These are phyloP conservation scores for Acanthamoeba sp. DNA, from an alignment of 208 protist genomes.

Conservation along the genomic window DNA sequence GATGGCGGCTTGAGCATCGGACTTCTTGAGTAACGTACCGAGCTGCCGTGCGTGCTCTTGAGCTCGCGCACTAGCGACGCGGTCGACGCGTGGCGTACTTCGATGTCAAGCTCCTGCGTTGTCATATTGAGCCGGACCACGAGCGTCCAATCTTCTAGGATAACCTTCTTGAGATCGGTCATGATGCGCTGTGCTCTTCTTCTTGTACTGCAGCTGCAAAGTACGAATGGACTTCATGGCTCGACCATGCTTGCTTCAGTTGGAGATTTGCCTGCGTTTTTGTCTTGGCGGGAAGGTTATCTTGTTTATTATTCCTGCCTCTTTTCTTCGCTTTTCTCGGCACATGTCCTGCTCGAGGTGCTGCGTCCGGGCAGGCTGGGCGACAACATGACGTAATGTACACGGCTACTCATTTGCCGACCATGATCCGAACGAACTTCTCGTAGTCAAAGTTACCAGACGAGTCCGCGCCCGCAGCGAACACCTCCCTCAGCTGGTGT, in stretches of 20 bases:
- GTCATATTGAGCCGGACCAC: not conserved
- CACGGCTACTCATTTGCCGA: too few relatives aligned
- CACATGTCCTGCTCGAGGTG: too few relatives aligned
- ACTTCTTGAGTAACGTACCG: not conserved
- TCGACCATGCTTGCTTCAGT: too few relatives aligned
- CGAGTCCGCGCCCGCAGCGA: slow-evolving; percentile 4
- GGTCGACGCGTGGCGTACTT: not conserved
- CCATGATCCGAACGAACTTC: slow-evolving; percentile 64
- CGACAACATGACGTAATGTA: too few relatives aligned
- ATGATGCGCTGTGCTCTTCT: not conserved
- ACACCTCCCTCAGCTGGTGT: slow-evolving; percentile 54
- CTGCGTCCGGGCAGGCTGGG: too few relatives aligned
- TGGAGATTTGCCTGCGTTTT: not conserved
- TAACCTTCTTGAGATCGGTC: not conserved
- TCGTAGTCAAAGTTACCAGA: slow-evolving; percentile 73
- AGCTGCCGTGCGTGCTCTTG: not conserved
- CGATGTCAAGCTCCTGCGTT: not conserved
- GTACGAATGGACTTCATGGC: not conserved
- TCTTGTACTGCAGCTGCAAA: not conserved
- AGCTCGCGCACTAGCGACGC: not conserved
- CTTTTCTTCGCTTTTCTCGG: too few relatives aligned
- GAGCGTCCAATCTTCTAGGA: not conserved
- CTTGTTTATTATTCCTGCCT: too few relatives aligned
- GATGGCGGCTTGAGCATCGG: too few relatives aligned
- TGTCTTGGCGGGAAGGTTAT: too few relatives aligned